These are phyloP conservation scores for Inonotus hispidus DNA, from an alignment of 1,284 basidiomycete genomes.

Conservation along the genomic window DNA sequence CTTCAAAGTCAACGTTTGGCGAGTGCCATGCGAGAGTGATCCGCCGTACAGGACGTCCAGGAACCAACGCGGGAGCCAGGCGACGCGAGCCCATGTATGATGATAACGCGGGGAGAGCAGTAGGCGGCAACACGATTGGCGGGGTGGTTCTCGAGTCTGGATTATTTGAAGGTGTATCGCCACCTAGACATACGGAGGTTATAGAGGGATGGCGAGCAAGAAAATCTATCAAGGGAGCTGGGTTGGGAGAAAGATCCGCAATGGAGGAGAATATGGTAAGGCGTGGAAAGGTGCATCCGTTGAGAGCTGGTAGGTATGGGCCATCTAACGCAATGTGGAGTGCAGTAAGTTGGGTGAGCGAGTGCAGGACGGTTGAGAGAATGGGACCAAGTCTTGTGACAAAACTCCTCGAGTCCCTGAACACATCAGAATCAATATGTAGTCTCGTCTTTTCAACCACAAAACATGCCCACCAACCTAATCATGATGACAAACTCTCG, in stretches of 20 bases:
- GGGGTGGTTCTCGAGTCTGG: background rate
- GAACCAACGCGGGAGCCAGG: constrained; percentile 13
- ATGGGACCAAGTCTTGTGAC: constrained; percentile 4
- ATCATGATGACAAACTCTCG: constrained; percentile 18
- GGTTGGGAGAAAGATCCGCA: constrained; percentile 14
- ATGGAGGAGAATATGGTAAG: constrained; percentile 18
- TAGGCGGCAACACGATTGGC: constrained; percentile 4
- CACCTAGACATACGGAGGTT: constrained; percentile 14
- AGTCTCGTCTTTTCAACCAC: background rate
- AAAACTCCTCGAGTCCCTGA: constrained; percentile 8
- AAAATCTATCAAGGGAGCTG: constrained; percentile 12
- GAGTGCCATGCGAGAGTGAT: constrained; percentile 19
- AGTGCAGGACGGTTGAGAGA: constrained; percentile 6
- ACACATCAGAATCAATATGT: background rate
- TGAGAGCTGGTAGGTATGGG: constrained; percentile 14
- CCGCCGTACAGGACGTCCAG: constrained; percentile 14
- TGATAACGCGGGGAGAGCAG: constrained; percentile 11
- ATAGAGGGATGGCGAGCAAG: constrained; percentile 16
- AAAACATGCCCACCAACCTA: background rate
- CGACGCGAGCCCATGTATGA: constrained; percentile 18
- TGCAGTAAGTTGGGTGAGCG: constrained; percentile 14
- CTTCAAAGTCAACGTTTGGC: constrained; percentile 17
- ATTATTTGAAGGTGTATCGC: constrained; percentile 8
- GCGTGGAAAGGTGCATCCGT: constrained; percentile 16
- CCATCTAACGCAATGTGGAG: constrained; percentile 18